phyloP scores from a whole-genome alignment of 2,329 filamentous ascomycete genomes.

The Ceratocystis destructans region DNA sequence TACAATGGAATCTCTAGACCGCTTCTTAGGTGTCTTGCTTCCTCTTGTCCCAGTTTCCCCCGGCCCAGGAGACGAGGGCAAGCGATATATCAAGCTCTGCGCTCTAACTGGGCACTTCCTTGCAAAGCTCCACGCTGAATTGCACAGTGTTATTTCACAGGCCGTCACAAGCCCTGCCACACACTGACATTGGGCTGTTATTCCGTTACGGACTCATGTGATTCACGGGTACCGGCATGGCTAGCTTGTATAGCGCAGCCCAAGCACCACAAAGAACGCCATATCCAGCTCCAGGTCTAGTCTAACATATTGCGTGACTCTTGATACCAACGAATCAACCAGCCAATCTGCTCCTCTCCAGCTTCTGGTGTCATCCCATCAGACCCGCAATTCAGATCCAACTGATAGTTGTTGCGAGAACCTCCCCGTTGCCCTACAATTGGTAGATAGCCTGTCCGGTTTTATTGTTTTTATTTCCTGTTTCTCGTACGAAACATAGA shows the following conservation, averaged over 20 bases:
- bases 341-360: neutral
- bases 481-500: neutral
- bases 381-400: neutral
- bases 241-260: neutral
- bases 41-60: constrained; percentile 3
- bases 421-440: neutral
- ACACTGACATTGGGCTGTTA: neutral
- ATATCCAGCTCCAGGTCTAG: no score
- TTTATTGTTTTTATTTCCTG: no score
- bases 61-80: neutral
- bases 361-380: neutral
- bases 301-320: no score
- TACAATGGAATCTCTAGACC: neutral
- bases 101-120: neutral
- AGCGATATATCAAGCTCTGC: neutral
- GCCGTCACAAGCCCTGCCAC: neutral
- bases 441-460: neutral
- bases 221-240: neutral
- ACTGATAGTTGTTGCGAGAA: neutral
- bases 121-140: neutral
- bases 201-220: neutral
- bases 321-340: no score
- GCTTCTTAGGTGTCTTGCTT: neutral
- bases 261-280: neutral
- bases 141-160: neutral